Conservation (phyloP, 148 eudicot genomes). For the Spergularia marina region DNA sequence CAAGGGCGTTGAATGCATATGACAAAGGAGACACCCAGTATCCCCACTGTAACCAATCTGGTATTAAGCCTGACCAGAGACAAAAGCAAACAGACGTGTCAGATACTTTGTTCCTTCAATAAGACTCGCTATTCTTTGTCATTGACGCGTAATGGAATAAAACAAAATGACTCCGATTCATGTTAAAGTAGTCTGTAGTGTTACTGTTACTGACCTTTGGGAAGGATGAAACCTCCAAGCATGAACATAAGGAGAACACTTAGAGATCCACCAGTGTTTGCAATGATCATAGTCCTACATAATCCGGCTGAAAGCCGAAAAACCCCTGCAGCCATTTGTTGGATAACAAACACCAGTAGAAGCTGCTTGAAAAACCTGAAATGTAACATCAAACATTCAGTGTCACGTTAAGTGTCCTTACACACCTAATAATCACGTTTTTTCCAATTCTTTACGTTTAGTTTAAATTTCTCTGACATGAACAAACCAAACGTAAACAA, state of each 20-base stretch:
- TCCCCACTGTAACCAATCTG: slow-evolving; percentile 84
- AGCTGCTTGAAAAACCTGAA: slow-evolving; percentile 89
- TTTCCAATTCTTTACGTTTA: too few relatives aligned
- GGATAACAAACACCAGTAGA: slow-evolving; percentile 67
- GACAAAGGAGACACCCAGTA: slow-evolving; percentile 87
- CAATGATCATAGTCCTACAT: slow-evolving; percentile 86
- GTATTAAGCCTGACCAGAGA: slow-evolving; percentile 51
- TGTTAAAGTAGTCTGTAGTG: not conserved
- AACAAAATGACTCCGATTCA: too few relatives aligned
- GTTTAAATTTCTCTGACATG: too few relatives aligned
- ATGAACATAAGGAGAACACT: slow-evolving; percentile 75
- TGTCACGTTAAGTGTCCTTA: not conserved
- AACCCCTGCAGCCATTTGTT: slow-evolving; percentile 97
- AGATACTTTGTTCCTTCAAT: not conserved
- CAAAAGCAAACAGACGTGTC: not conserved
- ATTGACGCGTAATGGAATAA: too few relatives aligned
- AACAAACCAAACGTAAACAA: not conserved
- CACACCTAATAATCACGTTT: not conserved
- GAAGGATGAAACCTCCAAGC: slow-evolving; percentile 97
- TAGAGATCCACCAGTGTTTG: slow-evolving; percentile 83
- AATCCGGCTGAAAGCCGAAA: slow-evolving; percentile 77
- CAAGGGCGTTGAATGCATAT: slow-evolving; percentile 74
- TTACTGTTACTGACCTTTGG: slow-evolving; percentile 50
- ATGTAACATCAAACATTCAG: not conserved
- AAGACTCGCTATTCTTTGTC: too few relatives aligned